Conservation (phyloP, 495 filamentous ascomycete genomes). For the Penicillium ucsense region DNA sequence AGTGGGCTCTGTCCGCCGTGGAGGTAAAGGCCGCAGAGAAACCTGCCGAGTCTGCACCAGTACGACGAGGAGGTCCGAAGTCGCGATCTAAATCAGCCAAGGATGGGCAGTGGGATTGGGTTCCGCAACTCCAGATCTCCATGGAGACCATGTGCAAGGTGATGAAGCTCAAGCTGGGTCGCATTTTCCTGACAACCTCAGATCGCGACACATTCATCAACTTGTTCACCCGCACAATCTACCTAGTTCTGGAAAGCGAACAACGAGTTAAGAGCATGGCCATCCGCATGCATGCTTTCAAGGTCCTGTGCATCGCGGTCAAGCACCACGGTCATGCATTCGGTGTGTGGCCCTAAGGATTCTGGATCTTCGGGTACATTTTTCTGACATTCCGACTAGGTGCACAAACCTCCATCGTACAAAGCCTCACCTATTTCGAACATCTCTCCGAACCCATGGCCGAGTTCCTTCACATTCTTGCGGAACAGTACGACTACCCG, state of each 20-base stretch:
- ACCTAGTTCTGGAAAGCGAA: slow-evolving; percentile 89
- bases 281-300: slow-evolving; percentile 93
- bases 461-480: slow-evolving; percentile 90
- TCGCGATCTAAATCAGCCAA: slow-evolving; percentile 63
- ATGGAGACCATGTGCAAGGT: slow-evolving; percentile 94
- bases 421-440: slow-evolving; percentile 96
- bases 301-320: slow-evolving; percentile 89
- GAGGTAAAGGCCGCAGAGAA: slow-evolving; percentile 92
- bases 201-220: slow-evolving; percentile 91
- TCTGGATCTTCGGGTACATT: neutral
- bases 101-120: slow-evolving; percentile 81
- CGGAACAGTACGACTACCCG: slow-evolving; percentile 96
- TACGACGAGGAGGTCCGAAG: slow-evolving; percentile 66
- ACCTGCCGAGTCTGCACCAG: slow-evolving; percentile 54
- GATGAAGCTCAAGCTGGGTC: slow-evolving; percentile 80
- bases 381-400: slow-evolving; percentile 41
- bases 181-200: slow-evolving; percentile 92
- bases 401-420: slow-evolving; percentile 94
- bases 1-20: slow-evolving; percentile 88
- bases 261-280: slow-evolving; percentile 82
- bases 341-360: slow-evolving; percentile 43
- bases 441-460: slow-evolving; percentile 98
- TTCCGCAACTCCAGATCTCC: slow-evolving; percentile 73
- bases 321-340: slow-evolving; percentile 98
- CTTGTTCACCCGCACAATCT: slow-evolving; percentile 87